A percentile compares a stretch with the other conserved stretches of the same genome.
These are phyloP conservation scores for Fusarium tuaranense DNA, from an alignment of 2,329 filamentous ascomycete species.

Conservation along the genomic window DNA sequence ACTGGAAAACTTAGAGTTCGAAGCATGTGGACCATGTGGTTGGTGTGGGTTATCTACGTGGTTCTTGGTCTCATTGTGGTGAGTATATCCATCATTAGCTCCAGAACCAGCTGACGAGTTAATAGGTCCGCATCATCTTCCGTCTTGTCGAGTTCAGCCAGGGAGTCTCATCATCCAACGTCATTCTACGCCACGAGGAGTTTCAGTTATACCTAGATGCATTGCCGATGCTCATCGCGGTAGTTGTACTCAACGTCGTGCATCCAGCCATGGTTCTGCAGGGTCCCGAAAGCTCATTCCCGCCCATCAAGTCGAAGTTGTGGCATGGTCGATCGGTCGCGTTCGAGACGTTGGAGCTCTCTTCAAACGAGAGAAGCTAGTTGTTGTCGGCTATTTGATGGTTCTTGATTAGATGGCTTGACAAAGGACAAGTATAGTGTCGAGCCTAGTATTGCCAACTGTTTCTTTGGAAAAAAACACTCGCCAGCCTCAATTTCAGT, in stretches of 20 bases:
- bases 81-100: neutral
- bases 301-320: neutral
- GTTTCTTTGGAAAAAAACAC: neutral
- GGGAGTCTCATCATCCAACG: neutral
- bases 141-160: neutral
- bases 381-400: neutral
- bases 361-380: neutral
- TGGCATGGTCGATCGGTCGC: neutral
- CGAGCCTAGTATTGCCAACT: neutral
- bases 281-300: neutral
- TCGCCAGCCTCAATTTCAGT: neutral
- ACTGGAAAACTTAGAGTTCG: neutral
- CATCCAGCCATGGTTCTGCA: neutral
- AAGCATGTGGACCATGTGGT: neutral
- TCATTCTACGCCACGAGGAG: neutral
- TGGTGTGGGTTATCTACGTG: neutral
- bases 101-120: neutral
- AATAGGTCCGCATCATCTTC: neutral
- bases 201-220: neutral
- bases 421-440: neutral
- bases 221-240: neutral
- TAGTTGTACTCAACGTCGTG: neutral
- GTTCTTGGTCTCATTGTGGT: neutral
- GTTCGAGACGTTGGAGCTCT: neutral
- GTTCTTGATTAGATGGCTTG: neutral